Conservation (phyloP, 768 basidiomycete genomes). For the Tricholoma sp. region DNA sequence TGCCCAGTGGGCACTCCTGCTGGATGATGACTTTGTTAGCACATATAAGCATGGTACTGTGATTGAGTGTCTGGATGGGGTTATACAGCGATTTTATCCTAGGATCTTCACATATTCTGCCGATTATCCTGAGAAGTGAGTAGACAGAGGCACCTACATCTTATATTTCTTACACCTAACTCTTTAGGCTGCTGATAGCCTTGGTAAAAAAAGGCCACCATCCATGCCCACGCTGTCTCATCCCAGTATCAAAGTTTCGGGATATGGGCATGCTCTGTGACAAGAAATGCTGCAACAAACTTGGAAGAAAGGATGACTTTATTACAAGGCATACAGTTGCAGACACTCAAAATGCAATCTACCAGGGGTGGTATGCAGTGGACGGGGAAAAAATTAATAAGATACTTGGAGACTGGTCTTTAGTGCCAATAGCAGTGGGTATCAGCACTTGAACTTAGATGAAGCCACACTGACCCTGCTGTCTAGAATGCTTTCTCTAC, state of each 20-base stretch:
- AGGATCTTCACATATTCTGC: slow-evolving; percentile 24
- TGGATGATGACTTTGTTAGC: slow-evolving; percentile 19
- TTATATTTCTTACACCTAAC: background rate
- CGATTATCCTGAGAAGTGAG: slow-evolving; percentile 27
- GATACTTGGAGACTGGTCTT: slow-evolving; percentile 19
- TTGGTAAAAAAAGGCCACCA: slow-evolving; percentile 25
- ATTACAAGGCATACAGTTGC: slow-evolving; percentile 8
- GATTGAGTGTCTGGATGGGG: slow-evolving; percentile 15
- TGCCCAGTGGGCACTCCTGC: slow-evolving; percentile 18
- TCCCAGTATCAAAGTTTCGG: slow-evolving; percentile 4
- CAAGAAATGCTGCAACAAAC: background rate
- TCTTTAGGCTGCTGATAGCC: slow-evolving; percentile 15
- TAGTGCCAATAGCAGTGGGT: background rate
- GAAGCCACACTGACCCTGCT: background rate
- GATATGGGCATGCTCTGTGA: background rate
- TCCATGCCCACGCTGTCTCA: slow-evolving; percentile 31
- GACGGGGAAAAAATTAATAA: slow-evolving; percentile 19
- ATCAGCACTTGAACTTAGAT: background rate
- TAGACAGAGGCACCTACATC: background rate
- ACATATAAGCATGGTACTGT: slow-evolving; percentile 19
- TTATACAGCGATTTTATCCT: slow-evolving; percentile 18
- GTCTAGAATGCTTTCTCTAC: background rate
- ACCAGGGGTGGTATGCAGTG: slow-evolving; percentile 20
- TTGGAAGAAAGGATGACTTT: slow-evolving; percentile 5
- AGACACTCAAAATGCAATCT: slow-evolving; percentile 20